phyloP scores from a whole-genome alignment of 1,284 basidiomycete genomes.

The Tilletia walkeri region DNA sequence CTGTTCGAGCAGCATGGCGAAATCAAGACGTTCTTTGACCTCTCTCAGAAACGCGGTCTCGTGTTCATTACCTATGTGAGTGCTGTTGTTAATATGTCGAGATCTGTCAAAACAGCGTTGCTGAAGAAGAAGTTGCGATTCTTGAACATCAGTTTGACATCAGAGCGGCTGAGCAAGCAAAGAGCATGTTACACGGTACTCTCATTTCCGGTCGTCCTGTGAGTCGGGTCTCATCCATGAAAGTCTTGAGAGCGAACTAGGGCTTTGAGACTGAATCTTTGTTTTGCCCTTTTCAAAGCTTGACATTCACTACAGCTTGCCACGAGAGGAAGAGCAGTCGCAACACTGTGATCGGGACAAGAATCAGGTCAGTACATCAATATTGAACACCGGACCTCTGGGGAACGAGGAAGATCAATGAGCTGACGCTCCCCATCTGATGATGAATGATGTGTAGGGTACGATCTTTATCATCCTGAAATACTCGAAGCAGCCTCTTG shows the following conservation, averaged over 20 bases:
- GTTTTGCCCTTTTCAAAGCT: conserved; percentile 63
- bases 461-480: conserved; percentile 75
- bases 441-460: conserved; percentile 63
- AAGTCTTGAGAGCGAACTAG: conserved; percentile 21
- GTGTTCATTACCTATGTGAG: conserved; percentile 82
- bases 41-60: conserved; percentile 89
- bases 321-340: conserved; percentile 74
- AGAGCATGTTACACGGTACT: conserved; percentile 18
- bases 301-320: conserved; percentile 95
- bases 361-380: conserved; percentile 68
- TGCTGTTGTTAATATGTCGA: conserved; percentile 58
- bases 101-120: conserved; percentile 61
- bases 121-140: conserved; percentile 56
- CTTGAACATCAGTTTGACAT: conserved; percentile 66
- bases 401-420: neutral
- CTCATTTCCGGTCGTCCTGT: conserved; percentile 26
- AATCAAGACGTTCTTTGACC: conserved; percentile 93
- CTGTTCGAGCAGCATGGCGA: conserved; percentile 89
- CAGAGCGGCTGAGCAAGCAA: conserved; percentile 3
- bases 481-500: conserved; percentile 68
- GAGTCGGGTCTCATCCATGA: conserved; percentile 20
- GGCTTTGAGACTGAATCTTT: no score
- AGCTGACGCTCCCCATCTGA: conserved; percentile 1
- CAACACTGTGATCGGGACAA: conserved; percentile 77
- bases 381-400: no score